A percentile compares a stretch with the other conserved stretches of the same genome.
Evolutionary conservation across 1,284 basidiomycete genomes (phyloP).

Genomic region (Trametes versicolor): DNA sequence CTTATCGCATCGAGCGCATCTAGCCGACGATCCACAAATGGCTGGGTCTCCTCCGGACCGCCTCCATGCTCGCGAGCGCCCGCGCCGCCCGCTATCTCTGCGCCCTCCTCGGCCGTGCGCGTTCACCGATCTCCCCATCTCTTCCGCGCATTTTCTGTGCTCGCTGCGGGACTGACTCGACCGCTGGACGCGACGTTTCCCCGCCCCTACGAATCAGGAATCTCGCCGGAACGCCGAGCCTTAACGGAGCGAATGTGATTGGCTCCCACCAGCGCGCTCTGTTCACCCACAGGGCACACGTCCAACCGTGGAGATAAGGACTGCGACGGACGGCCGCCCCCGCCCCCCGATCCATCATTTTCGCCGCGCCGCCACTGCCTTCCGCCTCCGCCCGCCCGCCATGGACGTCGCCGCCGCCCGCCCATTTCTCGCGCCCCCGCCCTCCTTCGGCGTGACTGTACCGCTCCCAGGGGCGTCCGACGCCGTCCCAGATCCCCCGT

Average conservation of each 20-base stretch:
- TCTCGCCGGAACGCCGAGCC: constrained; percentile 16
- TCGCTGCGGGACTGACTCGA: constrained; percentile 11
- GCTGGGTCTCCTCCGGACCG: constrained; percentile 14
- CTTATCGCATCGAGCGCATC: constrained; percentile 33
- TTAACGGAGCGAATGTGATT: constrained; percentile 16
- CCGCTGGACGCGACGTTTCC: constrained; percentile 18
- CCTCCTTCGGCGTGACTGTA: constrained; percentile 49
- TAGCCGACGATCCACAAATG: constrained; percentile 10
- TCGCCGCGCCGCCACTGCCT: constrained; percentile 50
- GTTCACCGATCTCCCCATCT: neutral
- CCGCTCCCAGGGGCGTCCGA: constrained; percentile 51
- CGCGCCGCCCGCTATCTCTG: constrained; percentile 1
- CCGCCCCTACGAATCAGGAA: constrained; percentile 20
- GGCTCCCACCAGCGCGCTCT: constrained; percentile 15
- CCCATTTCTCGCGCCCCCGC: constrained; percentile 30
- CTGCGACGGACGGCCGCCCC: constrained; percentile 18
- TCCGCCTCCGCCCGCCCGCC: constrained; percentile 69
- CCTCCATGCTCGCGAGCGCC: neutral
- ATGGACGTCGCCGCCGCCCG: constrained; percentile 53
- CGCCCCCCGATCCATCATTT: constrained; percentile 6
- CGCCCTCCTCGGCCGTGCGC: neutral
- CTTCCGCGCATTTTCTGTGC: neutral
- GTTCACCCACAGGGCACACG: constrained; percentile 14
- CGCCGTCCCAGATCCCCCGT: constrained; percentile 49
- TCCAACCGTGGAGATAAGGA: constrained; percentile 14